Percentiles rank a stretch among this genome's conserved stretches.
Conservation (phyloP, 176 grass and related monocot species). For the Ampelocalamus luodianensis region DNA sequence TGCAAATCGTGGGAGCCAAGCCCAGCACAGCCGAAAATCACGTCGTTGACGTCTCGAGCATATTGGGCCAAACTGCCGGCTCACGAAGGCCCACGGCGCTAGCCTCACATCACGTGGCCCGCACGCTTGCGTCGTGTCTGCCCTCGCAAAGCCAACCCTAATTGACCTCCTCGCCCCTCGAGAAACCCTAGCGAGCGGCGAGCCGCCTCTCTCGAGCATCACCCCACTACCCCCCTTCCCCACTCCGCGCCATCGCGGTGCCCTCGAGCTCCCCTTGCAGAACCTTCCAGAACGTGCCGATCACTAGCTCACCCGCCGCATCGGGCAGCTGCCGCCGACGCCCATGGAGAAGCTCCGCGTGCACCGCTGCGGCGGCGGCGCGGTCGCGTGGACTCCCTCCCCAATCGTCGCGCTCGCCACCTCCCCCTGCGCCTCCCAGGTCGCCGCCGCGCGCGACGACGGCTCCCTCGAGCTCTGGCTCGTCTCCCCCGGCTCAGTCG, state of each 20-base stretch:
- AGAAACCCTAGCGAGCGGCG: constrained; percentile 66
- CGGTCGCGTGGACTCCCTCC: constrained; percentile 76
- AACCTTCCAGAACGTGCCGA: constrained; percentile 33
- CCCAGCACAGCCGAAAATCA: neutral
- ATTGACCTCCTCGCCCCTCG: constrained; percentile 28
- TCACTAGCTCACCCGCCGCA: neutral
- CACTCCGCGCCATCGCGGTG: constrained; percentile 37
- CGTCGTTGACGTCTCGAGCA: neutral
- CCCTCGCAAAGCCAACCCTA: constrained; percentile 28
- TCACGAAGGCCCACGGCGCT: neutral
- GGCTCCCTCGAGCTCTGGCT: constrained; percentile 95
- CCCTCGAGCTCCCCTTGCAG: neutral
- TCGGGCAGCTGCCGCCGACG: neutral
- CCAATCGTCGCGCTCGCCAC: constrained; percentile 69
- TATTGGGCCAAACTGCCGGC: neutral
- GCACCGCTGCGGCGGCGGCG: constrained; percentile 52
- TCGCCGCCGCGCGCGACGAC: constrained; percentile 77
- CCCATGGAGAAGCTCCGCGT: constrained; percentile 86
- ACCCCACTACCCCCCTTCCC: too few relatives aligned
- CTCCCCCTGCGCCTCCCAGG: constrained; percentile 73
- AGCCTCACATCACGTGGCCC: constrained; percentile 42
- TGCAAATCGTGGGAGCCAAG: neutral
- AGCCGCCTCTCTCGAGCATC: constrained; percentile 50
- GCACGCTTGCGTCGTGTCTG: neutral
- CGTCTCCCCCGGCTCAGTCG: constrained; percentile 90